A percentile compares a stretch with the other conserved stretches of the same genome.
These are phyloP conservation scores for Alternaria novae-zelandiae DNA, from an alignment of 2,329 filamentous ascomycete species.

Conservation along the genomic window DNA sequence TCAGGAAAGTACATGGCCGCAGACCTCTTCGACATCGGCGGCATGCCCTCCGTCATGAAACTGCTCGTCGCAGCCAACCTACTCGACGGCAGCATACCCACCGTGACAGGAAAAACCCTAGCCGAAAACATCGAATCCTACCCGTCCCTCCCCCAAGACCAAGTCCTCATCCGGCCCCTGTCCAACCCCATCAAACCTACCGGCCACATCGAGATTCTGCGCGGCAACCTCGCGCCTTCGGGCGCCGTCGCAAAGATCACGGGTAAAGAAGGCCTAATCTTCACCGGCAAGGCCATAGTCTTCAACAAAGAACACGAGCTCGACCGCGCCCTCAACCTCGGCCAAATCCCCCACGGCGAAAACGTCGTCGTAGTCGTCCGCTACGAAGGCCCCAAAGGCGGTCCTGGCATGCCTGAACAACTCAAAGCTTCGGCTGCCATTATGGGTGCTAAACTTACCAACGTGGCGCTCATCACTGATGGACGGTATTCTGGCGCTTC, in stretches of 20 bases:
- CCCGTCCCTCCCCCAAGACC: slow-evolving; percentile 77
- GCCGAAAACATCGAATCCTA: slow-evolving; percentile 80
- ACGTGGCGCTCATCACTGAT: slow-evolving; percentile 90
- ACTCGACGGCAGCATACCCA: slow-evolving; percentile 78
- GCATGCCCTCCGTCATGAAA: slow-evolving; percentile 85
- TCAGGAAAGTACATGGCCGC: slow-evolving; percentile 86
- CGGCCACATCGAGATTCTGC: slow-evolving; percentile 87
- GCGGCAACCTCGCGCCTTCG: slow-evolving; percentile 84
- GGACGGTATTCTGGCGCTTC: slow-evolving; percentile 86
- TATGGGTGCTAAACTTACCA: slow-evolving; percentile 87
- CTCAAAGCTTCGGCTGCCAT: slow-evolving; percentile 86
- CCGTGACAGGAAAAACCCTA: slow-evolving; percentile 83
- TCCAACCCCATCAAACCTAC: slow-evolving; percentile 83
- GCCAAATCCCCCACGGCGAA: slow-evolving; percentile 74
- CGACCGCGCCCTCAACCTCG: slow-evolving; percentile 73
- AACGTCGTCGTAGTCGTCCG: slow-evolving; percentile 89
- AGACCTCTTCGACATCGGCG: slow-evolving; percentile 84
- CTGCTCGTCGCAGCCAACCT: slow-evolving; percentile 77
- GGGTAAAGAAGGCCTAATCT: slow-evolving; percentile 86
- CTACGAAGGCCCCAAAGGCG: slow-evolving; percentile 92
- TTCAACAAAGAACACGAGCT: slow-evolving; percentile 87
- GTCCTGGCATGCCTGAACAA: slow-evolving; percentile 96
- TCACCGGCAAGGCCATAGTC: slow-evolving; percentile 80
- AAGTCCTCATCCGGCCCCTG: slow-evolving; percentile 82
- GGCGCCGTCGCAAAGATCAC: slow-evolving; percentile 97